Evolutionary conservation across 2,329 filamentous ascomycete genomes (phyloP), one percentile per base, ranked within the genome.

Genomic region (Didymella glomerata): DNA sequence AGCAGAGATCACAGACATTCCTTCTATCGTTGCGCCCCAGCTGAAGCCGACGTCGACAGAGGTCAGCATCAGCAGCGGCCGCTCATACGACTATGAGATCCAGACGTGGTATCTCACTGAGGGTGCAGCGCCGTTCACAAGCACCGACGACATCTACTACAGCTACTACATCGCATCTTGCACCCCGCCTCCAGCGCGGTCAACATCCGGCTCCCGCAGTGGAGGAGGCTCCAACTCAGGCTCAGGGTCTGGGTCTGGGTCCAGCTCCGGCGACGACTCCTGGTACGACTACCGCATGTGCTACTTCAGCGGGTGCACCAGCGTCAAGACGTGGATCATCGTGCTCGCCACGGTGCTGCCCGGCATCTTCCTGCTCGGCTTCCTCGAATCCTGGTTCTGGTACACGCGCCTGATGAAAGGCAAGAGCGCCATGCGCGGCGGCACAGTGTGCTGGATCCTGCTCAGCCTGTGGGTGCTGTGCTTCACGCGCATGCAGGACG

Each of bases 361-460:
- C 4, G 52, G 60, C 2, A 56, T 76, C 11, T 76, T 76, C 57
- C 60, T 75, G 9, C 66, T 75, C 4, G 73, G 73, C 8, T 68
- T 74, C 40, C 41, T 75, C 16, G 73, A 76, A 36, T 68, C 63
- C 7, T 76, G 64, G 62, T 68, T 75, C 53, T 76, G 73, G 73
- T 76, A 75, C 67, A 70, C 72, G 14, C 67, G 73, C 20, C 65
- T 76, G 14, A 76, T 76, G 73, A 55, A 66, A 2, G 73, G 73
- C 14, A 70, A 68, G 45, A 68, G 64, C 13, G 67, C 66, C 5
- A 63, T 76, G 54, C 68, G 73, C 5, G 68, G 68, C 36, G 73
- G 73, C n/a, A 75, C 73, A 0, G 52, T 74, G 1, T 73, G 59
- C 47, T 76, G 72, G 73, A 55, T 75, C 14, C 24, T 69, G 22